Evolutionary conservation across 2,329 filamentous ascomycete genomes (phyloP).

Genomic region (Pseudocercospora cruenta): DNA sequence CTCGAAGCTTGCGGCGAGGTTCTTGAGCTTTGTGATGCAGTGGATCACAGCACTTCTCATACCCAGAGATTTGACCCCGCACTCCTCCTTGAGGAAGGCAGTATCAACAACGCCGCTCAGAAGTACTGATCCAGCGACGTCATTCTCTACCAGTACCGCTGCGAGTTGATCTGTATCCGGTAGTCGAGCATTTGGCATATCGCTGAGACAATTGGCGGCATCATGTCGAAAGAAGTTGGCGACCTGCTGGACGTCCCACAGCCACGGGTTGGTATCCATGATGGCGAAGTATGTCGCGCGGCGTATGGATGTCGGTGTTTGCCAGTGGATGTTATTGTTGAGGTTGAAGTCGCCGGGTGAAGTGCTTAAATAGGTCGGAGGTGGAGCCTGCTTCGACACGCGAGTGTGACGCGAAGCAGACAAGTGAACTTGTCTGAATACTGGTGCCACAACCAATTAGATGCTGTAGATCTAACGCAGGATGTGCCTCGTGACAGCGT

Average conservation of each 20-base stretch:
- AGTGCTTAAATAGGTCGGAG: conserved; percentile 3
- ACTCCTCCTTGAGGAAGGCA: conserved; percentile 54
- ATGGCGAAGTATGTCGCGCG: conserved; percentile 7
- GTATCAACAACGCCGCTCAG: conserved; percentile 60
- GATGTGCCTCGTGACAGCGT: too few relatives aligned
- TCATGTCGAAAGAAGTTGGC: conserved; percentile 65
- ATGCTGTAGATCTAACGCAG: too few relatives aligned
- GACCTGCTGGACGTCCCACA: conserved; percentile 72
- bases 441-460: too few relatives aligned
- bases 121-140: conserved; percentile 67
- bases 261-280: conserved; percentile 66
- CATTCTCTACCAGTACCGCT: conserved; percentile 60
- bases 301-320: neutral
- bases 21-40: conserved; percentile 60
- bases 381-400: neutral
- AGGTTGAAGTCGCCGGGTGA: neutral
- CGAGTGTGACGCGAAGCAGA: neutral
- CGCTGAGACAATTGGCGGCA: conserved; percentile 23
- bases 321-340: conserved; percentile 15
- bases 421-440: neutral
- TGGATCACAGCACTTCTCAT: conserved; percentile 62
- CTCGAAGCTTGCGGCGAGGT: conserved; percentile 7
- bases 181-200: conserved; percentile 44
- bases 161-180: conserved; percentile 61
- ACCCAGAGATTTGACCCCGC: conserved; percentile 61